These are phyloP conservation scores for Penstemon newberryi DNA, from an alignment of 257 asterid genomes.

Conservation along the genomic window DNA sequence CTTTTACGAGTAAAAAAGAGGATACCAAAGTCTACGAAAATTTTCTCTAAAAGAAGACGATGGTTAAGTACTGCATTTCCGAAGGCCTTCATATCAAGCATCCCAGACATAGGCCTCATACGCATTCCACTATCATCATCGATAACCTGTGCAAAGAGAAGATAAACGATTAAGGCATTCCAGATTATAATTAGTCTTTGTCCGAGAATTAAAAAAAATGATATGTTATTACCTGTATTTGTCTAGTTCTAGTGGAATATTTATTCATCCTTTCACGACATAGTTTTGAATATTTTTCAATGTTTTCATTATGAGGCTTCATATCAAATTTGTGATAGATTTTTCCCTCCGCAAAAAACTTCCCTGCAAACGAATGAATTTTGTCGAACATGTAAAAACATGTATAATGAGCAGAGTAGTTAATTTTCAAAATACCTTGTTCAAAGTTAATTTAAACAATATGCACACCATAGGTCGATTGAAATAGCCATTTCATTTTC, in stretches of 20 bases:
- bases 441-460: no score
- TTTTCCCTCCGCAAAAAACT: constrained; percentile 78
- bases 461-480: no score
- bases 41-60: neutral
- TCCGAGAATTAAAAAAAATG: constrained; percentile 14
- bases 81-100: constrained; percentile 49
- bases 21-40: neutral
- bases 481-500: neutral
- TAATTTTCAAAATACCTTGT: no score
- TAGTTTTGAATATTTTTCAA: constrained; percentile 61
- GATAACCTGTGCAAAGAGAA: constrained; percentile 50
- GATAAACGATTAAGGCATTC: neutral
- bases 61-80: constrained; percentile 41
- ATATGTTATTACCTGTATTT: constrained; percentile 49
- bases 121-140: constrained; percentile 69
- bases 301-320: constrained; percentile 66
- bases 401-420: no score
- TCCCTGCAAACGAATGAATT: constrained; percentile 47
- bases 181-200: neutral
- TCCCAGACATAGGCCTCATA: constrained; percentile 83
- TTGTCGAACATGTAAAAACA: neutral
- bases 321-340: constrained; percentile 78
- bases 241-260: constrained; percentile 63
- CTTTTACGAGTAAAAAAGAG: neutral
- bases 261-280: constrained; percentile 82